phyloP scores from a whole-genome alignment of 441 rosid species.

The Pelargonium cotyledonis region DNA sequence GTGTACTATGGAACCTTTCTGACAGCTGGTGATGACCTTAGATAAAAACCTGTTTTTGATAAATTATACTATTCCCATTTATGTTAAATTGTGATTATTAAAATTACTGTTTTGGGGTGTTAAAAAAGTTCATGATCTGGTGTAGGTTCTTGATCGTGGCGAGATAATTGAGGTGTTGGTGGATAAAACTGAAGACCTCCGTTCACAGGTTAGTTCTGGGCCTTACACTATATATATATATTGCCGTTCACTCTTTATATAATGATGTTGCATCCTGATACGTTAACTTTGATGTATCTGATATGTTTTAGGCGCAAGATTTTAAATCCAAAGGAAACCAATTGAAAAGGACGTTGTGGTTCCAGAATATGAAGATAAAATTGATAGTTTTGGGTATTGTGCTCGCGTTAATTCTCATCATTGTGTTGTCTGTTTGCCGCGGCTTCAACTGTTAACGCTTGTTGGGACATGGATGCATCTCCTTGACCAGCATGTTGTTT shows the following conservation, averaged over 20 bases:
- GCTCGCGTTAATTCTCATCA: slow-evolving; percentile 67
- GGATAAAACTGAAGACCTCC: slow-evolving; percentile 65
- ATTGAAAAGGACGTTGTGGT: slow-evolving; percentile 87
- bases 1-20: too few species aligned
- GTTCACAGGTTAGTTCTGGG: slow-evolving; percentile 45
- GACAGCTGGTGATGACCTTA: not conserved
- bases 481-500: slow-evolving; percentile 9
- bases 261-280: not conserved
- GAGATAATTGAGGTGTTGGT: slow-evolving; percentile 63
- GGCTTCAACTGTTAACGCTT: slow-evolving; percentile 64
- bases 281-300: slow-evolving; percentile 9
- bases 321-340: slow-evolving; percentile 85
- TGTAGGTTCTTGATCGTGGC: slow-evolving; percentile 62
- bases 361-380: slow-evolving; percentile 92
- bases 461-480: slow-evolving; percentile 11
- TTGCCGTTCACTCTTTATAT: not conserved
- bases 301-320: slow-evolving; percentile 68
- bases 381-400: slow-evolving; percentile 67
- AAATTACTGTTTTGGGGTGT: not conserved
- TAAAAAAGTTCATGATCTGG: slow-evolving; percentile 6
- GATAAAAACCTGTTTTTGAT: not conserved
- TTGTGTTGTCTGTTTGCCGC: slow-evolving; percentile 63
- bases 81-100: not conserved
- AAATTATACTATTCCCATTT: not conserved
- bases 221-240: not conserved